Percentiles rank a stretch among this genome's conserved stretches.
phyloP scores from a whole-genome alignment of 73 alveolate species.

The Uronychia setigera region DNA sequence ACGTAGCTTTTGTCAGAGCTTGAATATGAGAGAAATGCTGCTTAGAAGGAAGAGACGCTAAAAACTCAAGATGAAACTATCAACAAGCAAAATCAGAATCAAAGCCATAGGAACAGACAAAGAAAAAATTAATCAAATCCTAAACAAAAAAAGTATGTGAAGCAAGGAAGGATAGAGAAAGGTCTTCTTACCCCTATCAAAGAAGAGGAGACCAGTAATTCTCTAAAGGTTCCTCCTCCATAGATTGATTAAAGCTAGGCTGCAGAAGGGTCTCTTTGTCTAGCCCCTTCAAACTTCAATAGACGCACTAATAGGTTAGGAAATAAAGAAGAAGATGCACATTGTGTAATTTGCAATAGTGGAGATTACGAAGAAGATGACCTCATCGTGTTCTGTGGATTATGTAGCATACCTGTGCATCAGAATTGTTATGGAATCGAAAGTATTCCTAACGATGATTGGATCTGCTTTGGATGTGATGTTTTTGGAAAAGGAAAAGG shows the following conservation, averaged over 20 bases:
- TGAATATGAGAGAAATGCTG: neutral
- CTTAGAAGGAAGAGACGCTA: neutral
- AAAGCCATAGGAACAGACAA: too few species aligned
- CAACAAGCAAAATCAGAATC: too few species aligned
- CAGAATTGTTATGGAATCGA: constrained; percentile 89
- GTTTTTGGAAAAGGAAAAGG: constrained; percentile 70
- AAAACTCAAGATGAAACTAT: too few species aligned
- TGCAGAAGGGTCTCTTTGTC: neutral
- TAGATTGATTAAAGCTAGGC: neutral
- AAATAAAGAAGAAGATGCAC: constrained; percentile 67
- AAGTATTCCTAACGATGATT: constrained; percentile 82
- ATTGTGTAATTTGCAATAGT: constrained; percentile 85
- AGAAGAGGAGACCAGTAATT: neutral
- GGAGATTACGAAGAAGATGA: constrained; percentile 95
- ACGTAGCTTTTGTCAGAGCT: neutral
- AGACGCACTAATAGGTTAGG: constrained; percentile 7
- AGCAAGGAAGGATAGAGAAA: neutral
- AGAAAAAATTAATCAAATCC: too few species aligned
- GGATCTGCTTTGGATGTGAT: constrained; percentile 85
- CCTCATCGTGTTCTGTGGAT: constrained; percentile 85
- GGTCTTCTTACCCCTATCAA: neutral
- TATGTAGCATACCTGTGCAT: constrained; percentile 85
- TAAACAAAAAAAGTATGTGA: neutral
- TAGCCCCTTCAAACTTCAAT: neutral
- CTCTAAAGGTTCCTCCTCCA: too few species aligned